Evolutionary conservation across 2,329 filamentous ascomycete species (phyloP), one percentile per base, ranked within the genome.

Genomic region (Epichloe scottii): DNA sequence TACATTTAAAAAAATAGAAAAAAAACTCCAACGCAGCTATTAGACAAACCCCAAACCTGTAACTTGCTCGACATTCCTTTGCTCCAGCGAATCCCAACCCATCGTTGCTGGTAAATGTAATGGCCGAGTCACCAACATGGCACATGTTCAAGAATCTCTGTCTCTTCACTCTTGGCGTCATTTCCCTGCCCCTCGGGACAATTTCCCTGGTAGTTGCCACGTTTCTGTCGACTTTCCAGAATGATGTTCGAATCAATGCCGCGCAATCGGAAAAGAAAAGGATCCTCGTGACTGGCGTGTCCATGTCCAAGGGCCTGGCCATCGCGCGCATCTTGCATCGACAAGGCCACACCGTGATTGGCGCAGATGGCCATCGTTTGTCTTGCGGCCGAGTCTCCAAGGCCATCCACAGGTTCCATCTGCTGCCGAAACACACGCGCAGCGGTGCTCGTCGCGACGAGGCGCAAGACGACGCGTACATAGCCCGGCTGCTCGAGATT

Each of bases 241-340:
- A 12, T 3, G 7, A 17, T 56, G 53, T 5, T 17, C 62, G 1
- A 57, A 40, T 47, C 40, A 52, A 45, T 33, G 46, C 34, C 2
- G 40, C 49, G 12, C 8, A 35, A 8, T 35, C 42, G 0, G 23
- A 26, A 5, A 26, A 26, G 1, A 58, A 59, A 50, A 85, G 76
- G 0, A 69, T 89, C 37, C 74, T 90, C 14, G 76, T 90, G 41
- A 89, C 85, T 0, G 85, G 86, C 2, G 73, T 89, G 3, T 79
- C 80, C 44, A 89, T 87, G 76, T 74, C 78, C 42, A 86, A 88
- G 62, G 85, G 84, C 4, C 71, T 89, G 3, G 68, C 72, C 0
- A 67, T 90, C 8, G 82, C 85, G 4, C 77, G 86, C 35, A 64
- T 77, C 3, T 84, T 89, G 63, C 73, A 84, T 57, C 65, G 75